These are phyloP conservation scores for Ampelomyces quisqualis DNA, from an alignment of 2,329 filamentous ascomycete genomes.

Conservation along the genomic window DNA sequence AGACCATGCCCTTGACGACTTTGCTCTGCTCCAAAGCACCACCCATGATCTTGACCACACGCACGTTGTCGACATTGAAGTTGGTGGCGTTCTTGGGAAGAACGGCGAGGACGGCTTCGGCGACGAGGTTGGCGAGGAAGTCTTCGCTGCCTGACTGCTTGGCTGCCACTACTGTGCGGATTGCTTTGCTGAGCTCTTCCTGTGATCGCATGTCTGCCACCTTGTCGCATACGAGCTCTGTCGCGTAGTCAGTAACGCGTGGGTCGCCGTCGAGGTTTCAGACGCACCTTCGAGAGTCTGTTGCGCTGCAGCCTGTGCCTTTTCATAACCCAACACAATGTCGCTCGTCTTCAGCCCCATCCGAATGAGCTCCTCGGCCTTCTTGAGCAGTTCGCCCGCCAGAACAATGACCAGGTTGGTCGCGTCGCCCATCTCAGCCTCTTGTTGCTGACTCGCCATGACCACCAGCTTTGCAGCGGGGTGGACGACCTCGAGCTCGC, in stretches of 20 bases:
- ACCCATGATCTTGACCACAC: conserved; percentile 99
- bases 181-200: conserved; percentile 87
- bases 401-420: conserved; percentile 97
- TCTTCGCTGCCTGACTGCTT: conserved; percentile 97
- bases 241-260: conserved; percentile 16
- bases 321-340: conserved; percentile 93
- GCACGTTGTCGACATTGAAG: conserved; percentile 99
- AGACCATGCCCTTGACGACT: conserved; percentile 98
- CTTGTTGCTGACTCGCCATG: conserved; percentile 98
- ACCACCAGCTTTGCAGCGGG: conserved; percentile 96
- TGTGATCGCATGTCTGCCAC: conserved; percentile 80
- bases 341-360: conserved; percentile 99
- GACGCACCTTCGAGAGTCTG: conserved; percentile 71
- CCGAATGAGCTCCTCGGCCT: conserved; percentile 92
- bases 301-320: conserved; percentile 85
- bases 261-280: not conserved
- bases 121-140: conserved; percentile 79
- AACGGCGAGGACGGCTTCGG: conserved; percentile 80
- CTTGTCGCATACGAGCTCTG: conserved; percentile 84
- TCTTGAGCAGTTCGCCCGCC: conserved; percentile 91
- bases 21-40: conserved; percentile 90
- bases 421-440: conserved; percentile 97
- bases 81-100: conserved; percentile 92
- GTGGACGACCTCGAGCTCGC: conserved; percentile 97
- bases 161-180: conserved; percentile 91